Percentiles rank a stretch among this genome's conserved stretches.
phyloP scores from a whole-genome alignment of 2,329 filamentous ascomycete species.

The Hypomyces rosellus region DNA sequence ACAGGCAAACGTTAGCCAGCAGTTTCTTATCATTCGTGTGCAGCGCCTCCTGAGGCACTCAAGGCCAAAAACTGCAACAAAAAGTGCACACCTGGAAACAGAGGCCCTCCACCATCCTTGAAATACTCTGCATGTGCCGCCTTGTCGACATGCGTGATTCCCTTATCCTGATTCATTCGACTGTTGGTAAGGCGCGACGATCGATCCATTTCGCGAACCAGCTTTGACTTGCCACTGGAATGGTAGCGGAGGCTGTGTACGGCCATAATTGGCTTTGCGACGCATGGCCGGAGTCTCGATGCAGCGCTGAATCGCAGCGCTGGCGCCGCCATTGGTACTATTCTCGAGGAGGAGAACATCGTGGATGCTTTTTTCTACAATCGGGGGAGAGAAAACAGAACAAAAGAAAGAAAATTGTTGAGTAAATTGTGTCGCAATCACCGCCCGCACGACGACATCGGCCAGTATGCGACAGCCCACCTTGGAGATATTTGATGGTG shows the following conservation, averaged over 20 bases:
- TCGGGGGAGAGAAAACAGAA: neutral
- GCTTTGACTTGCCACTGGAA: conserved; percentile 19
- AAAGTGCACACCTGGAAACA: conserved; percentile 26
- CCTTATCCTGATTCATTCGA: conserved; percentile 23
- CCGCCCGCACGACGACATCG: neutral
- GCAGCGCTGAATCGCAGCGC: conserved; percentile 16
- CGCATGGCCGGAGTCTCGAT: conserved; percentile 13
- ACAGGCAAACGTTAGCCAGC: neutral
- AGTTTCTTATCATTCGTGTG: too few relatives aligned
- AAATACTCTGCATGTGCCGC: conserved; percentile 27
- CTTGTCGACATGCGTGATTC: conserved; percentile 26
- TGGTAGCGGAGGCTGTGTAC: conserved; percentile 17
- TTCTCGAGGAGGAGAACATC: conserved; percentile 12
- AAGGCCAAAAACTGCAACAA: too few relatives aligned
- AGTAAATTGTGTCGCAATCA: neutral
- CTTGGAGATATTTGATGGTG: conserved; percentile 1
- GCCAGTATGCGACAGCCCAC: neutral
- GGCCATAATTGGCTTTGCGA: conserved; percentile 16
- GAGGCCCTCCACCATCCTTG: conserved; percentile 25
- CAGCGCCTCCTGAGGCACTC: too few relatives aligned
- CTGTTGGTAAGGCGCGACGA: conserved; percentile 16
- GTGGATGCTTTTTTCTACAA: neutral
- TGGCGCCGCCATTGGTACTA: conserved; percentile 10
- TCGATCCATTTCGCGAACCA: conserved; percentile 25
- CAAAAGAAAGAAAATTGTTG: neutral